Base-by-base conservation (phyloP, 1,139 yeast genomes). In the Taphrina communis region DNA sequence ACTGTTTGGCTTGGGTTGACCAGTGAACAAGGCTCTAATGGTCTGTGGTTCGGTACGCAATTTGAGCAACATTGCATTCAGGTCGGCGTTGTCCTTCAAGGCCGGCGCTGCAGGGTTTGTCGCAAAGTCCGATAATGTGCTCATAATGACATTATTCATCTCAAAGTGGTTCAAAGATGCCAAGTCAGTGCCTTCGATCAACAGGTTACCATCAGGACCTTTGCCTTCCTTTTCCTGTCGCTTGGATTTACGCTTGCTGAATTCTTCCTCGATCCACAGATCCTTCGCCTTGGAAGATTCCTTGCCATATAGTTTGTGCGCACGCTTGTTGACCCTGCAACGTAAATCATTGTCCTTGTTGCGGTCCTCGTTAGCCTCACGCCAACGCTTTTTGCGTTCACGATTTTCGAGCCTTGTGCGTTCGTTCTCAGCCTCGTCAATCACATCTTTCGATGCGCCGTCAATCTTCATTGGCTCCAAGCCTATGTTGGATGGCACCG, bases 381-480 rank as follows among this genome's bases (percentile, higher is more conserved):
- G 85, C 98, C 98, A 94, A 73, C 86, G 85, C 79, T 92, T 88
- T 79, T 94, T 94, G 51, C 98, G 83, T 72, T 89, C 94, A 65
- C 97, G 82, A 74, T 92, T 92, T 69, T 88, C 96, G 38, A 85
- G 76, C 8, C 71, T 65, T 8, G 62, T 69, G 12, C 70, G 65
- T n/a, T 68, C 71, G 55, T 36, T 48, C 25, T 63, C 61, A 19
- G 59, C 53, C 25, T 62, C 66, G 8, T 52, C 59, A 7, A 46
- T 46, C n/a, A 36, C 65, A 12, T 60, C 56, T 25, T 60, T 56
- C 19, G 60, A 56, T 6, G 36, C 36, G 6, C 60, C 50, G 11
- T 56, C 60, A 9, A 41, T 17, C 31, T 41, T 38, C 62, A 58
- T 58, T 6, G 53, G 53, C 53, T 58, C 62, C 6, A 36, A n/a